Evolutionary conservation across 257 asterid species (phyloP).

Genomic region (Lavandula angustifolia): DNA sequence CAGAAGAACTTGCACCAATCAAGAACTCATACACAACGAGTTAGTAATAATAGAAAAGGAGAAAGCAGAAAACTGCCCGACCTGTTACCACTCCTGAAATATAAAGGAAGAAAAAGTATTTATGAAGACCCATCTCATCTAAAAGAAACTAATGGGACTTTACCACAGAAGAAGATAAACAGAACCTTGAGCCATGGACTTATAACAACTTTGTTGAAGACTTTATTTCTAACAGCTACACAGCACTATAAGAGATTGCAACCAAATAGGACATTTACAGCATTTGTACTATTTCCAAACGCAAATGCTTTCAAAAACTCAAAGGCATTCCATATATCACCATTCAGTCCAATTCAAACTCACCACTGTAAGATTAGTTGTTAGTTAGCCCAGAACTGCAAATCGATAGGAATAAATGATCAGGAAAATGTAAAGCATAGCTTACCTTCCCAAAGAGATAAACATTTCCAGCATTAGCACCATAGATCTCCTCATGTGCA

Average conservation of each 20-base stretch:
- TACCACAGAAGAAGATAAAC: neutral
- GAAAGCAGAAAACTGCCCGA: slow-evolving; percentile 10
- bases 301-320: slow-evolving; percentile 10
- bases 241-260: neutral
- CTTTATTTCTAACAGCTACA: neutral
- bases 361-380: neutral
- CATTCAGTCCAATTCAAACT: slow-evolving; percentile 5
- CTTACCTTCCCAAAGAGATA: slow-evolving; percentile 95
- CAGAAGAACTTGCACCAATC: slow-evolving; percentile 22
- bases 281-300: neutral
- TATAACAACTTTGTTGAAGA: slow-evolving; percentile 8
- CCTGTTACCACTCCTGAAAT: neutral
- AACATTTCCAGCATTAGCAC: slow-evolving; percentile 69
- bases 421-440: neutral
- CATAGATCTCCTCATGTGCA: slow-evolving; percentile 82
- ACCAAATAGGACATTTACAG: neutral
- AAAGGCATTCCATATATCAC: slow-evolving; percentile 13
- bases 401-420: slow-evolving; percentile 18
- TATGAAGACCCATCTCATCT: slow-evolving; percentile 8
- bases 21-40: slow-evolving; percentile 12
- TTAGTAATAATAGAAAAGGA: neutral
- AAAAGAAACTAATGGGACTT: slow-evolving; percentile 1
- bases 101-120: neutral
- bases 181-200: neutral
- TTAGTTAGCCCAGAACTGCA: slow-evolving; percentile 20